These are phyloP conservation scores for Neurospora africana DNA, from an alignment of 495 filamentous ascomycete genomes.

Conservation along the genomic window DNA sequence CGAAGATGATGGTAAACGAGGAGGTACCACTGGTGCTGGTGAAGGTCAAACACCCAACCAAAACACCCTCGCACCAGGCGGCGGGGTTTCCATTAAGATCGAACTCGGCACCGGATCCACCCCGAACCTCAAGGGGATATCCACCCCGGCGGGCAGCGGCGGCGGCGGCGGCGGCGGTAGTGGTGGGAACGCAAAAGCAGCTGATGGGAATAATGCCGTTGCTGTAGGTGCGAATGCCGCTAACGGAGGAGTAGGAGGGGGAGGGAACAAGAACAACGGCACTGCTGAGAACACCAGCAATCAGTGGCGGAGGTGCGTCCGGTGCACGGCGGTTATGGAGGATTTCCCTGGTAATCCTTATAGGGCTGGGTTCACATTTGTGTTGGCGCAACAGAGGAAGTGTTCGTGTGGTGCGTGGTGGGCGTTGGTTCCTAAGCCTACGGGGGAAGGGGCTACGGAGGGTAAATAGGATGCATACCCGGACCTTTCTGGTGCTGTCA, in stretches of 20 bases:
- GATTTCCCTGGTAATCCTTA: conserved; percentile 31
- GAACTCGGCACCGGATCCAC: background rate
- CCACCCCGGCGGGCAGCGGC: background rate
- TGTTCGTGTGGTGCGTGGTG: conserved; percentile 44
- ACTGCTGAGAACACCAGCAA: conserved; percentile 3
- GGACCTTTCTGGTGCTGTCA: background rate
- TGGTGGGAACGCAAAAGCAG: background rate
- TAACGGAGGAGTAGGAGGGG: background rate
- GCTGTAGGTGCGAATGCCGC: background rate
- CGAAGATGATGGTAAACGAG: background rate
- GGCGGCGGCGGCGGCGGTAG: background rate
- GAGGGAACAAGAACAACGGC: background rate
- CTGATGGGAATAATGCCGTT: background rate
- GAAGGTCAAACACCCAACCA: background rate
- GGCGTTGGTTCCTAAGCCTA: conserved; percentile 24
- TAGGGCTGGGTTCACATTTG: conserved; percentile 35
- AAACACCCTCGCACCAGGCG: background rate
- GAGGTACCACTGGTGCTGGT: background rate
- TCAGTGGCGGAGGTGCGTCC: conserved; percentile 46
- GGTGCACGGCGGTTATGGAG: conserved; percentile 56
- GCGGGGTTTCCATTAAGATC: background rate
- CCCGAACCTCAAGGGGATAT: background rate
- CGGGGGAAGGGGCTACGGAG: background rate
- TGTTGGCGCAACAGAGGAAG: conserved; percentile 40
- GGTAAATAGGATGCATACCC: background rate